Evolutionary conservation across 2,329 filamentous ascomycete species (phyloP).

Genomic region (Pseudogymnoascus sp.): DNA sequence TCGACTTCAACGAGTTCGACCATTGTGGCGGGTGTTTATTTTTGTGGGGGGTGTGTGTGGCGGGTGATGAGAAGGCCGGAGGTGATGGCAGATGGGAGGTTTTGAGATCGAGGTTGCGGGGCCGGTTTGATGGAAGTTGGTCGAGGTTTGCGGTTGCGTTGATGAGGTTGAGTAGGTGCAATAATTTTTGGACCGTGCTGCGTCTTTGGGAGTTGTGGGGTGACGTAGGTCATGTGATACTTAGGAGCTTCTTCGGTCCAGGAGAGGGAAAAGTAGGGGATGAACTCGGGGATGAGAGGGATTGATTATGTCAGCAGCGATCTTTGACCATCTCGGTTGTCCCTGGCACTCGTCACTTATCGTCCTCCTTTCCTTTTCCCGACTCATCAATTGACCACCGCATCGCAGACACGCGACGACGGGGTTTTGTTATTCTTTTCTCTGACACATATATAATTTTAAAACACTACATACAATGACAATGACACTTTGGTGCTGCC

Average conservation of each 20-base stretch:
- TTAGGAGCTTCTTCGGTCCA: not conserved
- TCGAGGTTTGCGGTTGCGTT: not conserved
- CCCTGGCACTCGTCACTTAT: not conserved
- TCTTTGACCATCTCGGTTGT: not conserved
- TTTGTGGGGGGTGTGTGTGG: not conserved
- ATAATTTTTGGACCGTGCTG: slow-evolving; percentile 4
- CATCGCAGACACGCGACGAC: not conserved
- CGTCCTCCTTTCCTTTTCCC: not conserved
- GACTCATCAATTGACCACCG: not conserved
- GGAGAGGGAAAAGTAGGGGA: slow-evolving; percentile 8
- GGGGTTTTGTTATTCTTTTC: slow-evolving; percentile 11
- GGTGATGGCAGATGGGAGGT: not conserved
- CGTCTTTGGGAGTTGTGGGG: not conserved
- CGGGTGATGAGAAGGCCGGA: not conserved
- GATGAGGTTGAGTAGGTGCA: slow-evolving; percentile 5
- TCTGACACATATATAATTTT: slow-evolving; percentile 4
- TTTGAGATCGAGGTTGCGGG: not conserved
- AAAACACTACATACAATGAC: not conserved
- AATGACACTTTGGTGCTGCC: not conserved
- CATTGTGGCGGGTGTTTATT: slow-evolving; percentile 49
- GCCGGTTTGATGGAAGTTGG: not conserved
- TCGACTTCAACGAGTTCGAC: slow-evolving; percentile 95
- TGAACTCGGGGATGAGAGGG: slow-evolving; percentile 10
- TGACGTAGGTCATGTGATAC: not conserved
- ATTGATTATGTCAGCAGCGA: slow-evolving; percentile 11